Evolutionary conservation across 805 yeast species (phyloP).

Genomic region (Kuraishia ogatae): DNA sequence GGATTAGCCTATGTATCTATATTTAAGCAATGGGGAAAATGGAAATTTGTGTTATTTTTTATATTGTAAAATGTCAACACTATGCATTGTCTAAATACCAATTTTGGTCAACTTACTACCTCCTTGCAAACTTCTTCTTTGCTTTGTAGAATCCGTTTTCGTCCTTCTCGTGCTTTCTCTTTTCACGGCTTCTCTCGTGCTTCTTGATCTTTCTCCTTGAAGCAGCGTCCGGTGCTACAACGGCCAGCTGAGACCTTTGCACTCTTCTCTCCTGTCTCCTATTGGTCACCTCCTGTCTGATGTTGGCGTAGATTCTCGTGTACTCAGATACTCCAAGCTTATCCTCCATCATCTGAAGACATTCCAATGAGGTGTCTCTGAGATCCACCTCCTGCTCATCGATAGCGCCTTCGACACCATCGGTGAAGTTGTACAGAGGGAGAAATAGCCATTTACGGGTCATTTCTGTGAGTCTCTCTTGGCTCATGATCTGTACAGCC

Average conservation of each 20-base stretch:
- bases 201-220: slow-evolving; percentile 71
- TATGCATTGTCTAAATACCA: slow-evolving; percentile 1
- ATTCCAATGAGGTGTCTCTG: slow-evolving; percentile 46
- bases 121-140: slow-evolving; percentile 34
- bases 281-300: slow-evolving; percentile 47
- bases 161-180: slow-evolving; percentile 66
- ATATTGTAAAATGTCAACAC: no score
- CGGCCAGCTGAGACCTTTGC: slow-evolving; percentile 65
- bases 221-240: slow-evolving; percentile 74
- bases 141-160: slow-evolving; percentile 68
- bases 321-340: slow-evolving; percentile 69
- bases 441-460: slow-evolving; percentile 26
- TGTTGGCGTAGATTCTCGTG: slow-evolving; percentile 49
- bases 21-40: no score
- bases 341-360: slow-evolving; percentile 55
- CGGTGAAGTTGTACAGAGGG: slow-evolving; percentile 41
- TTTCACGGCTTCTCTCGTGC: slow-evolving; percentile 68
- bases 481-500: slow-evolving; percentile 29
- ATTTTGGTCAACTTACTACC: not conserved
- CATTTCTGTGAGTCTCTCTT: slow-evolving; percentile 36
- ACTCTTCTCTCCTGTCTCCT: slow-evolving; percentile 72
- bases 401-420: slow-evolving; percentile 24
- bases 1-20: no score
- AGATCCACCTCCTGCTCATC: slow-evolving; percentile 44
- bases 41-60: no score